phyloP scores from a whole-genome alignment of 176 grass and related monocot species.

The Sorghum bicolor region DNA sequence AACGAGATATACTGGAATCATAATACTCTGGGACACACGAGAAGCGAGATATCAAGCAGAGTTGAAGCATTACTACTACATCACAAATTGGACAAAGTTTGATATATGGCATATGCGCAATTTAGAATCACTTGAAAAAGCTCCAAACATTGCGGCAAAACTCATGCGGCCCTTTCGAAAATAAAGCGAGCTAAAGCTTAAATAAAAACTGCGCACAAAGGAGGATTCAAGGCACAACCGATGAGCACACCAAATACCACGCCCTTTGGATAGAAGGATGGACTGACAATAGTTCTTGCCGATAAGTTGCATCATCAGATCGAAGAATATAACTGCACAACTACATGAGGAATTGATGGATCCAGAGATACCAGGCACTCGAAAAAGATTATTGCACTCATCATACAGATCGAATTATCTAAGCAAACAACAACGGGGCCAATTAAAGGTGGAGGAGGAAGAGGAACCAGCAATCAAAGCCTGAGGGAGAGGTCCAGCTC shows the following conservation, averaged over 20 bases:
- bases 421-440: constrained; percentile 5
- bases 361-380: not conserved
- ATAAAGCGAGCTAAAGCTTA: not conserved
- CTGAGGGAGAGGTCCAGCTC: constrained; percentile 53
- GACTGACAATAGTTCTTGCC: not conserved
- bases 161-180: not conserved
- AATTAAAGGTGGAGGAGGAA: not conserved
- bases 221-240: not conserved
- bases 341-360: not conserved
- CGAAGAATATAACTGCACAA: not conserved
- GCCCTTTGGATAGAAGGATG: constrained; percentile 1
- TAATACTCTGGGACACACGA: not conserved
- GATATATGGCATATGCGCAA: constrained; percentile 31
- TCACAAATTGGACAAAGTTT: not conserved
- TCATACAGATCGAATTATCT: not conserved
- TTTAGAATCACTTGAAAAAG: not conserved
- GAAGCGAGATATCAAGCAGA: not conserved
- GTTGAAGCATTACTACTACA: not conserved
- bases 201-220: not conserved
- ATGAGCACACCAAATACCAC: constrained; percentile 33
- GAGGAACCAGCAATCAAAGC: constrained; percentile 27
- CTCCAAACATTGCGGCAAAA: not conserved
- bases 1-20: not conserved
- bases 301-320: constrained; percentile 11
- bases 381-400: not conserved